Percentiles rank a stretch among this genome's conserved stretches.
These are phyloP conservation scores for Rhodotorula sp. DNA, from an alignment of 1,284 basidiomycete genomes.

Conservation along the genomic window DNA sequence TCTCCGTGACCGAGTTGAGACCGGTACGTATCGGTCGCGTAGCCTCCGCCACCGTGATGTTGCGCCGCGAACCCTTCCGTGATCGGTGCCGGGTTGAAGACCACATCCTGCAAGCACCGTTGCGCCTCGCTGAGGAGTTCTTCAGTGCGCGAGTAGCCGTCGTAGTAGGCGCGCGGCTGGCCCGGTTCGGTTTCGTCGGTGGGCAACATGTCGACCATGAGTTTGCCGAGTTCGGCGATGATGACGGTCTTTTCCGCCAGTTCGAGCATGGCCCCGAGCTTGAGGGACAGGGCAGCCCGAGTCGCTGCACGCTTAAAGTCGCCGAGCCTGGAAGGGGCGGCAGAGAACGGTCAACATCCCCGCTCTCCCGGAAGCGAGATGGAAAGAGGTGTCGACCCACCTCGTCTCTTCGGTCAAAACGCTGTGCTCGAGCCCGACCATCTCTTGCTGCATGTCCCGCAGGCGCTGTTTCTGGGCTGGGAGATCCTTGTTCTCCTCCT, in stretches of 20 bases:
- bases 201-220: constrained; percentile 45
- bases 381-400: neutral
- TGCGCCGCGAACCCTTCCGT: constrained; percentile 13
- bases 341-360: neutral
- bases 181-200: constrained; percentile 43
- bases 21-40: neutral
- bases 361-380: too few relatives aligned
- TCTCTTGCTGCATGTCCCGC: constrained; percentile 44
- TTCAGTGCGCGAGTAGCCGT: constrained; percentile 40
- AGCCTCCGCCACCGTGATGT: neutral
- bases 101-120: constrained; percentile 43
- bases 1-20: constrained; percentile 1
- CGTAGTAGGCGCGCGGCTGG: constrained; percentile 38
- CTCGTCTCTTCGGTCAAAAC: constrained; percentile 45
- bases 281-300: constrained; percentile 31
- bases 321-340: constrained; percentile 14
- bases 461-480: constrained; percentile 38
- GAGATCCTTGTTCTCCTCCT: constrained; percentile 46
- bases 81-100: constrained; percentile 41
- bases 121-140: constrained; percentile 43
- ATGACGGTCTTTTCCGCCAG: constrained; percentile 46
- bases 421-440: constrained; percentile 44
- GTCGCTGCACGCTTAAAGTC: constrained; percentile 37
- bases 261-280: constrained; percentile 46
- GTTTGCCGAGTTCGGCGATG: constrained; percentile 45